Evolutionary conservation across 495 filamentous ascomycete genomes (phyloP).

Genomic region (Aspergillus bertholletiae): DNA sequence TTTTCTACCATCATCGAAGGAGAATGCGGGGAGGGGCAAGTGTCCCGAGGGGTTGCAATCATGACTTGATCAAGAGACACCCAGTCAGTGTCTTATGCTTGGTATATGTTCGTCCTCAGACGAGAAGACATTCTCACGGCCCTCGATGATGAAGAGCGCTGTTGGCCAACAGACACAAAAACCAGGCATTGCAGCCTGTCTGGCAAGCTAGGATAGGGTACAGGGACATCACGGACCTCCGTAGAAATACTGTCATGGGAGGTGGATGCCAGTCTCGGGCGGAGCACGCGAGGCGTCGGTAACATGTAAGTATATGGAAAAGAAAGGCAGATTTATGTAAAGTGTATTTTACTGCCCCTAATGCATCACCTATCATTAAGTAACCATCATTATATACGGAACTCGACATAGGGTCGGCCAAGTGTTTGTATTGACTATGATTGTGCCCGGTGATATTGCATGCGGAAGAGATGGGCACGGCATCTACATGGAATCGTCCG

Average conservation of each 20-base stretch:
- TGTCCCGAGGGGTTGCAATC: not conserved
- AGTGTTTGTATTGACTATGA: no score
- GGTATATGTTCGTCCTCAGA: not conserved
- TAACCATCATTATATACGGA: not conserved
- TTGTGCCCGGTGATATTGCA: no score
- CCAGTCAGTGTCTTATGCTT: not conserved
- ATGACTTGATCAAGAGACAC: not conserved
- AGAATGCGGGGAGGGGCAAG: not conserved
- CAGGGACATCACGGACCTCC: not conserved
- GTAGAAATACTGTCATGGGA: not conserved
- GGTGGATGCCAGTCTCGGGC: not conserved
- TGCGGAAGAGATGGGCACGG: no score
- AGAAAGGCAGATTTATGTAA: not conserved
- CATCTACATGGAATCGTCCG: no score
- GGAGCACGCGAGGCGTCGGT: not conserved
- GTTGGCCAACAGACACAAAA: not conserved
- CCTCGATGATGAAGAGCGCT: constrained; percentile 6
- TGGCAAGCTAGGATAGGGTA: not conserved
- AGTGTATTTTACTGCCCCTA: not conserved
- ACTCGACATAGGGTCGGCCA: no score
- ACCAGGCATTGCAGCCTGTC: not conserved
- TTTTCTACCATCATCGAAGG: not conserved
- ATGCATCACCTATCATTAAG: not conserved
- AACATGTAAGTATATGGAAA: not conserved
- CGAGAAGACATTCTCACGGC: not conserved